phyloP scores from a whole-genome alignment of 192 early-diverging fungal genomes.

The Chytriomyces sp. region DNA sequence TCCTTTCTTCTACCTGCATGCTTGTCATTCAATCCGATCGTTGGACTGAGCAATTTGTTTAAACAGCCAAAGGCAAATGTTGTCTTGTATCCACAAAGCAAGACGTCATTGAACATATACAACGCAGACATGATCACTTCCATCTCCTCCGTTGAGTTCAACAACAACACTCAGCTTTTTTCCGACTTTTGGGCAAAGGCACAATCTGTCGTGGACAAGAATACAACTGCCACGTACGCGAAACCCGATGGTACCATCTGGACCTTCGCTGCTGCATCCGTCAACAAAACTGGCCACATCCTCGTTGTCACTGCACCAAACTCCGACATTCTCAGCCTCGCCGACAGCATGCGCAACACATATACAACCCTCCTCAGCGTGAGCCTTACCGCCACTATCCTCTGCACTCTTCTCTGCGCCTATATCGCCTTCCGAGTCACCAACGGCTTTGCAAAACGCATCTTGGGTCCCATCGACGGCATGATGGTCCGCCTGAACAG shows the following conservation, averaged over 20 bases:
- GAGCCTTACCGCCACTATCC: background rate
- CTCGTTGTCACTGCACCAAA: constrained; percentile 22
- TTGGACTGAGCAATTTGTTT: background rate
- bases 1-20: background rate
- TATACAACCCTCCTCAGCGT: background rate
- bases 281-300: constrained; percentile 4
- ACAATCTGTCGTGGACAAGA: background rate
- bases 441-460: background rate
- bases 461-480: constrained; percentile 16
- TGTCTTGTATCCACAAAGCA: constrained; percentile 6
- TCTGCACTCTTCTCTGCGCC: background rate
- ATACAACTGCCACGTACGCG: background rate
- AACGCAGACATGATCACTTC: background rate
- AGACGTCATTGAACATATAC: constrained; percentile 12
- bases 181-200: constrained; percentile 9
- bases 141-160: constrained; percentile 11
- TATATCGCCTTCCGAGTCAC: constrained; percentile 8
- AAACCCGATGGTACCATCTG: background rate
- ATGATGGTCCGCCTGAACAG: constrained; percentile 3
- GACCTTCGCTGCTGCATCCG: constrained; percentile 21
- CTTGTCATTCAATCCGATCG: too few species aligned
- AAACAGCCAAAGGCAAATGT: constrained; percentile 10
- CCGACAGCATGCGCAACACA: constrained; percentile 1
- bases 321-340: constrained; percentile 21
- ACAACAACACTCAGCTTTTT: background rate